phyloP scores from a whole-genome alignment of 345 rosid genomes.

The Rhodamnia rubescens region DNA sequence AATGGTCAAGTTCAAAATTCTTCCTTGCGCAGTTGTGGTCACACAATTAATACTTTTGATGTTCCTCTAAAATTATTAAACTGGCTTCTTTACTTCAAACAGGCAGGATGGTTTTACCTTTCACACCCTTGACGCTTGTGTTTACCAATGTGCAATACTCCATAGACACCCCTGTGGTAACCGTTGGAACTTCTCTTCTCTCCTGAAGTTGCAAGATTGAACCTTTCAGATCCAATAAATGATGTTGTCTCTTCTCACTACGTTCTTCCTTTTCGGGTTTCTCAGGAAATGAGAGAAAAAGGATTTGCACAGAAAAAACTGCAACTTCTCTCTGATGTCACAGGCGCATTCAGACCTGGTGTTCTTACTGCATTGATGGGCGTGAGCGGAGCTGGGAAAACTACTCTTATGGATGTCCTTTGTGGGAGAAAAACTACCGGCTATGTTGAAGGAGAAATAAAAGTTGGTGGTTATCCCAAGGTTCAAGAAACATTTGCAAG shows the following conservation, averaged over 20 bases:
- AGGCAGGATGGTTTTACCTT: constrained; percentile 65
- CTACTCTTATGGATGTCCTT: constrained; percentile 79
- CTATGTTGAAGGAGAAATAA: constrained; percentile 59
- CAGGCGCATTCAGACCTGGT: constrained; percentile 67
- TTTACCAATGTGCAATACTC: constrained; percentile 52
- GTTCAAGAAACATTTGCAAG: constrained; percentile 75
- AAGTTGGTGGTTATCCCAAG: constrained; percentile 54
- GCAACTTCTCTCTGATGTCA: constrained; percentile 51
- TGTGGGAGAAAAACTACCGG: constrained; percentile 83
- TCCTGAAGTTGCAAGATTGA: not conserved
- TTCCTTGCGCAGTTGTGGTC: not conserved
- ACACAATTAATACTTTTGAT: not conserved
- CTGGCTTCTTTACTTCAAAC: not conserved
- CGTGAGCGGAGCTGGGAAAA: constrained; percentile 84
- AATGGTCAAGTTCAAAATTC: constrained; percentile 8
- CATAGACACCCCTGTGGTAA: constrained; percentile 59
- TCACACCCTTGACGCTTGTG: constrained; percentile 39
- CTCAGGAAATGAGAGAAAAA: constrained; percentile 46
- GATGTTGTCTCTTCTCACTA: not conserved
- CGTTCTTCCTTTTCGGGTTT: not conserved
- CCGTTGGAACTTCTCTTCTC: not conserved
- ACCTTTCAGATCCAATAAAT: not conserved
- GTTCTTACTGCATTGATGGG: constrained; percentile 83
- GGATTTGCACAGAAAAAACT: constrained; percentile 36
- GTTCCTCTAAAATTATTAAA: not conserved